Base-by-base conservation (phyloP, 768 basidiomycete species). In the Lactarius evosmus region DNA sequence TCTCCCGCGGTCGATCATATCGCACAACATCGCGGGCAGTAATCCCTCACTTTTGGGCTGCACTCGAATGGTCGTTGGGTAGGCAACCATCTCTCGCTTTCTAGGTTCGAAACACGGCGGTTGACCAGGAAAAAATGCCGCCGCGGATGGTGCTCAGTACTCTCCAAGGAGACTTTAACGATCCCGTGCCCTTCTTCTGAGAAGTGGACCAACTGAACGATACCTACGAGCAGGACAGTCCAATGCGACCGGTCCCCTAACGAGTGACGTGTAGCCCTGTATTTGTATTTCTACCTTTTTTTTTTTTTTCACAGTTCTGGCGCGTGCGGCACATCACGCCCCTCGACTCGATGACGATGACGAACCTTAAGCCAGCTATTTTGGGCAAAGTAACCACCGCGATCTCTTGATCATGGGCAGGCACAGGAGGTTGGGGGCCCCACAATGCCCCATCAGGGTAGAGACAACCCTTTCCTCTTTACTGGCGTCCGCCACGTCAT, bases 401-500 rank as follows among this genome's bases (percentile, higher is more conserved):
- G 41, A 22, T 29, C 19, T 46, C 36, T 41, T 36, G 34, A 27
- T 55, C 33, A 38, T 14, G n/a, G 22, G n/a, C 16, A 30, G 51
- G 29, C 44, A 49, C 25, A 57, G 2, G 38, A 51, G 8, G 38
- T 11, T 56, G 9, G 61, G 61, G 56, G 61, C 61, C 56, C 61
- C 61, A 22, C 61, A 56, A 19, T 36, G 33, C 50, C 49, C 30
- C 29, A 9, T 50, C 25, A 7, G 49, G 25, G 7, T 14, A 33
- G 29, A 49, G 7, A 3, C 6, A 16, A 16, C 11, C 11, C 22
- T 49, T 40, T 53, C 58, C 44, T 63, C 62, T 32, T 56, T 29
- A 53, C 44, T 46, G 40, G 33, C 62, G 34, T 58, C 40, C 55
- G 62, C 51, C 62, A 63, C 56, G 62, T 63, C 62, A 62, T 32